Evolutionary conservation across 2,329 filamentous ascomycete genomes (phyloP), one percentile per base, ranked within the genome.

Genomic region (Corniculantispora saksenae): DNA sequence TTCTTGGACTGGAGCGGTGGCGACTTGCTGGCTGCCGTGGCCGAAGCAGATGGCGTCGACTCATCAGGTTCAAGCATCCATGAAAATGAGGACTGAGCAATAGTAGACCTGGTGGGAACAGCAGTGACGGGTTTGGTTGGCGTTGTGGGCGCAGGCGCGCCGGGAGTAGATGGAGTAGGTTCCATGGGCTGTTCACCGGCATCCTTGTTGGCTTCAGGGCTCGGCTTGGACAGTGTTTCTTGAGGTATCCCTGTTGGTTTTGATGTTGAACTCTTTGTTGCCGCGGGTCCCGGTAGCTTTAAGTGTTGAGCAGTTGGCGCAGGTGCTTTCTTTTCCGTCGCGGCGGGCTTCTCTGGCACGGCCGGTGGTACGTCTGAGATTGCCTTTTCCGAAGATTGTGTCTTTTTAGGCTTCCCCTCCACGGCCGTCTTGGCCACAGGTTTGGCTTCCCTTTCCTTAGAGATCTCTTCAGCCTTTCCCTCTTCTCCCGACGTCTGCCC

Each of bases 51-150:
- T 48, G 66, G 70, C 13, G 56, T 65, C 0, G 79, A 74, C 62
- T 80, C 73, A 68, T 85, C 83, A 3, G 84, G 84, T 69, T 89
- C 88, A 2, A 93, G 81, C 90, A 93, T 93, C 89, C 89, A 93
- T 1, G 90, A 89, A 74, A 92, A 93, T 4, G 89, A 90, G 9
- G 91, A 92, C 69, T 91, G 89, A 1, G 89, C 89, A 40, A 93
- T 81, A 0, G 84, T 86, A 3, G 89, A 90, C 25, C 89, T 83
- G 23, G 86, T 86, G 0, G 86, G 86, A 19, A 87, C 83, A 2
- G 53, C 58, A 21, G 57, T 32, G 19, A 58, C 23, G 12, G 38
- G 38, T 38, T 32, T 35, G 3, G 50, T 12, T 10, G 27, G 25
- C 13, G 59, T 10, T 45, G 35, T 12, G 8, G 38, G 8, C 15